Base-by-base conservation (phyloP, 306 rosid species). In the Arachis hypogaea region DNA sequence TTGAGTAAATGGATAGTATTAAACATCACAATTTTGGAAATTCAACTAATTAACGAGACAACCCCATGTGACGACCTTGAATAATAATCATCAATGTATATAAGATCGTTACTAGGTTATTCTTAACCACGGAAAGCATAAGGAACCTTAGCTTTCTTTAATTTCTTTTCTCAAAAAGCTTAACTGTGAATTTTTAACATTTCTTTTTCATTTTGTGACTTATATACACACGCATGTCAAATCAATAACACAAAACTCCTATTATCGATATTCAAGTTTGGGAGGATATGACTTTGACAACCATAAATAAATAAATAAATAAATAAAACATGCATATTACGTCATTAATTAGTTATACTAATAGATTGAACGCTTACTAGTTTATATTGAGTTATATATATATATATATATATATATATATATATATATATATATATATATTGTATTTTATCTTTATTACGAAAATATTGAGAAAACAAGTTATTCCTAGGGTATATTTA, bases 11-110 rank as follows among this genome's bases (percentile, higher is more conserved):
- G 59, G 44, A 67, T 67, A 11, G 38, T 30, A 29, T 72, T 72
- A 76, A 76, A 77, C 76, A 29, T 62, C 59, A 55, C 85, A 73
- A 68, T 62, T 73, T 3, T 68, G 79, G 80, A 59, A 77, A 82
- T 68, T 38, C 46, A 70, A 74, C 67, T 59, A 70, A 74, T 67
- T 59, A 59, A 69, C 58, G 28, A 7, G 43, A 22, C 38, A 7
- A 36, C 65, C 73, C 51, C 74, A 38, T 68, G 38, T 76, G 33
- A 11, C 3, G 33, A 11, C 3, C 8, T 10, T 11, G 9, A 22
- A 36, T 22, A 22, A 22, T 22, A 22, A 22, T 22, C 28, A 22
- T 8, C 9, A 11, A 47, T 43, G 54, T 7, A 54, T 49, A 22
- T 47, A n/a, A 59, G 51, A 29, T 72, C 28, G 0, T 33, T 30